Base-by-base conservation (phyloP, 2,329 filamentous ascomycete species). In the Epichloe uncinata region DNA sequence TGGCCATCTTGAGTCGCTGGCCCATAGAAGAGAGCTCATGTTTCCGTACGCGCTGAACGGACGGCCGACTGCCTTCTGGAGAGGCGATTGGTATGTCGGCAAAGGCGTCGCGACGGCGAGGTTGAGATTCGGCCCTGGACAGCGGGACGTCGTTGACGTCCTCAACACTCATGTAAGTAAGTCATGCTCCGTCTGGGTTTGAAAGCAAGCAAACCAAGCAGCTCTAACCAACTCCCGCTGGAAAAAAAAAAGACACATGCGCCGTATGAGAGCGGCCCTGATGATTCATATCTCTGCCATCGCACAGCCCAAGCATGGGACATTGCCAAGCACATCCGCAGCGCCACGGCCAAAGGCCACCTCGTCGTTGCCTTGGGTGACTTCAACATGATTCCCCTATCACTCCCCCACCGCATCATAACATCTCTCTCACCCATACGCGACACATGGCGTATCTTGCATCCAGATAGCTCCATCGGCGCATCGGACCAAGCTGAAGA, bases 31-130 rank as follows among this genome's bases (percentile, higher is more conserved):
- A 95, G 70, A 90, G 84, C 66, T 82, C 60, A 95, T 97, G 88
- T 76, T 81, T 57, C 75, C 74, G 3, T 98, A 96, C 63, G 81
- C 88, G n/a, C 75, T 98, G 48, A 96, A 95, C 65, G 93, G 93
- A 16, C 79, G 91, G 16, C 93, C 93, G 5, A 91, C 89, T 9
- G 91, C 91, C 4, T 95, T 97, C 68, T 96, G 85, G 69, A 77
- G 91, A 53, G 93, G 93, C 11, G 91, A 97, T 66, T 97, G 91
- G 88, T 97, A 82, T 62, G 90, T 96, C 9, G 93, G 93, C 0
- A 97, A 97, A 65, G 93, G 93, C 15, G 82, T 97, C 41, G 93
- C 91, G 6, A 85, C 79, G 61, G 91, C 91, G 2, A 78, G 78
- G 54, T 84, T 97, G 57, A 74, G 85, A 4, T 83, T 85, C 56